These are phyloP conservation scores for Clonostachys solani DNA, from an alignment of 2,329 filamentous ascomycete species.

Conservation along the genomic window DNA sequence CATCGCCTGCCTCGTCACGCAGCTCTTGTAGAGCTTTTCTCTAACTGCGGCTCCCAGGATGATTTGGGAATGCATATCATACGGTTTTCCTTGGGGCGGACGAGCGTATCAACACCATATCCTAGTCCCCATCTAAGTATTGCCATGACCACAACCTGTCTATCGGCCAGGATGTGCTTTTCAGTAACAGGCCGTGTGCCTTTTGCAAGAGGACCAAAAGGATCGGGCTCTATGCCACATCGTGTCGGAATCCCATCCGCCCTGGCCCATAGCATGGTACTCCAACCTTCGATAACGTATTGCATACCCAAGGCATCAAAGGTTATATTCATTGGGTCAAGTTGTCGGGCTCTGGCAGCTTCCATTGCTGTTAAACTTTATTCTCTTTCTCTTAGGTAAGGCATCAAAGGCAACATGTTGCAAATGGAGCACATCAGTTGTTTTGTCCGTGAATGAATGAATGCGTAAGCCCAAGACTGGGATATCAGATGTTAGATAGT, in stretches of 20 bases:
- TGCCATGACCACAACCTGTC: too few species aligned
- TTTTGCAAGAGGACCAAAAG: slow-evolving; percentile 13
- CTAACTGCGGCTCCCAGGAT: slow-evolving; percentile 13
- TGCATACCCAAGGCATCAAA: slow-evolving; percentile 31
- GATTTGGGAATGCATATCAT: slow-evolving; percentile 25
- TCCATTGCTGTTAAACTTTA: too few species aligned
- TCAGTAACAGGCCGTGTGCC: slow-evolving; percentile 9
- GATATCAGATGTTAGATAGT: slow-evolving; percentile 27
- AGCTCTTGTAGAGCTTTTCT: slow-evolving; percentile 17
- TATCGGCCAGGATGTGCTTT: slow-evolving; percentile 9
- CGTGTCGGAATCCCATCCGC: slow-evolving; percentile 19
- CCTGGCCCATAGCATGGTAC: slow-evolving; percentile 19
- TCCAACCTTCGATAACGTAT: slow-evolving; percentile 31
- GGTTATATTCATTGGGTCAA: too few species aligned
- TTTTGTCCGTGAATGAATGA: slow-evolving; percentile 33
- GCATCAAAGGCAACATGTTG: slow-evolving; percentile 33
- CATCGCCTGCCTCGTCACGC: slow-evolving; percentile 6
- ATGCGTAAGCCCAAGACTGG: slow-evolving; percentile 36
- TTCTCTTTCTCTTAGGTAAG: too few species aligned
- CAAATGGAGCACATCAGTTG: slow-evolving; percentile 30
- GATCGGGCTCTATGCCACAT: slow-evolving; percentile 15
- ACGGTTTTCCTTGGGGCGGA: slow-evolving; percentile 19
- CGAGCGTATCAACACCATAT: slow-evolving; percentile 12
- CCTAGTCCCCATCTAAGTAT: too few species aligned
- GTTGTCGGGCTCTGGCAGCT: too few species aligned